Evolutionary conservation across 2,329 filamentous ascomycete genomes (phyloP).

Genomic region (Cadophora luteo-olivacea): DNA sequence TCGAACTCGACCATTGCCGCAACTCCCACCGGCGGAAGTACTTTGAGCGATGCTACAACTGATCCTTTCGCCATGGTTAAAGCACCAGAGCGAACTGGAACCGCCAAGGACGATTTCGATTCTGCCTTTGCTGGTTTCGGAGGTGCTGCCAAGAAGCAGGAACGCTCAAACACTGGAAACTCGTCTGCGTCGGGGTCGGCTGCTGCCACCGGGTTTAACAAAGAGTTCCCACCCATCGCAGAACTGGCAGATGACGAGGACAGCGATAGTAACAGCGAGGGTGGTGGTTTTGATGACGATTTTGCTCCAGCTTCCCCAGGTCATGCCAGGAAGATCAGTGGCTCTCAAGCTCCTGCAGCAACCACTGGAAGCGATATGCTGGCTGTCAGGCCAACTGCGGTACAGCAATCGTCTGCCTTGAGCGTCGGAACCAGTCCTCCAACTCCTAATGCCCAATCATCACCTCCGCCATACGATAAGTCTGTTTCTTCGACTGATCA

Average conservation of each 20-base stretch:
- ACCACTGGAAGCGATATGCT: conserved; percentile 41
- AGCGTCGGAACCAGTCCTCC: conserved; percentile 51
- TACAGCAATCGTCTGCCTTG: conserved; percentile 37
- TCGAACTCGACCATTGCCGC: conserved; percentile 52
- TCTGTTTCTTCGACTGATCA: conserved; percentile 47
- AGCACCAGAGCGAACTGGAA: conserved; percentile 52
- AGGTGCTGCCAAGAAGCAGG: conserved; percentile 54
- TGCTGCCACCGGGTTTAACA: conserved; percentile 62
- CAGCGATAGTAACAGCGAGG: conserved; percentile 80
- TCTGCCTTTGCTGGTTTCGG: conserved; percentile 82
- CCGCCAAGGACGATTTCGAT: conserved; percentile 80
- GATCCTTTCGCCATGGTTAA: conserved; percentile 64
- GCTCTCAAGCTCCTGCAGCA: conserved; percentile 35
- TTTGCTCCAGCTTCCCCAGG: conserved; percentile 69
- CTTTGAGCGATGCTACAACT: conserved; percentile 53
- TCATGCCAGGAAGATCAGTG: conserved; percentile 39
- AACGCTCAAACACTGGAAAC: conserved; percentile 52
- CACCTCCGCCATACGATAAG: conserved; percentile 63
- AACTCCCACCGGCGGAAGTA: conserved; percentile 55
- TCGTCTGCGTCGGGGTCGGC: conserved; percentile 50
- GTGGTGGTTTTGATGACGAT: conserved; percentile 90
- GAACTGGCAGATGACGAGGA: conserved; percentile 83
- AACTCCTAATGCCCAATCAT: conserved; percentile 59
- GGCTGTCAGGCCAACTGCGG: conserved; percentile 39
- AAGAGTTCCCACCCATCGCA: conserved; percentile 93